Evolutionary conservation across 2,329 filamentous ascomycete species (phyloP).

Genomic region (Clonostachys chloroleuca): DNA sequence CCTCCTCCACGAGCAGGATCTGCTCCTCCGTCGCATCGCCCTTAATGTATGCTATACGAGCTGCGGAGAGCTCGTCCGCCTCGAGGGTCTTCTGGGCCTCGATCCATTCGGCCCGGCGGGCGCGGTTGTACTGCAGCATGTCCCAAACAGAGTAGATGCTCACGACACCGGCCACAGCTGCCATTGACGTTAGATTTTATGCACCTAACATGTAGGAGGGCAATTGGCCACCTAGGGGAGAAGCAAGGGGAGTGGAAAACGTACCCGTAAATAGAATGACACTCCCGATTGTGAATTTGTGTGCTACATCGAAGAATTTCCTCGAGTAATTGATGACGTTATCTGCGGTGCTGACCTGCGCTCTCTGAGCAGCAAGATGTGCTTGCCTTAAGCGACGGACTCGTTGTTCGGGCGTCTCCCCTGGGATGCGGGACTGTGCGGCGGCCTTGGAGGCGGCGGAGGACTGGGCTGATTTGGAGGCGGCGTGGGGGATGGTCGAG

Average conservation of each 20-base stretch:
- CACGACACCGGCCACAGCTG: constrained; percentile 49
- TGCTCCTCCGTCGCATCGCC: constrained; percentile 53
- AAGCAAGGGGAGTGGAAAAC: constrained; percentile 8
- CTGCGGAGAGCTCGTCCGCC: constrained; percentile 49
- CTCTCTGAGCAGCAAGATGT: constrained; percentile 60
- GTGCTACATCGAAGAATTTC: constrained; percentile 49
- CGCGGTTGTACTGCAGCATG: constrained; percentile 57
- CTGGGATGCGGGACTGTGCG: constrained; percentile 13
- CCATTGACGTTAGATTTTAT: background rate
- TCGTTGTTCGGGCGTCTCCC: constrained; percentile 65
- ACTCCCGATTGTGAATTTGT: constrained; percentile 48
- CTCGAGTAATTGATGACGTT: constrained; percentile 41
- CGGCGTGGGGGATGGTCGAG: constrained; percentile 55
- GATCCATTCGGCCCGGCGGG: constrained; percentile 54
- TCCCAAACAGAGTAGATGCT: constrained; percentile 57
- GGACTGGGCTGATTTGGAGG: constrained; percentile 48
- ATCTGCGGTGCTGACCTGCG: constrained; percentile 49
- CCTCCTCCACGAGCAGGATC: constrained; percentile 51
- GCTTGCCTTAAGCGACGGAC: constrained; percentile 65
- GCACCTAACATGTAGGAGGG: no score
- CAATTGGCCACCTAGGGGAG: background rate
- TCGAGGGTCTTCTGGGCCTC: constrained; percentile 49
- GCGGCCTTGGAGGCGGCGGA: constrained; percentile 20
- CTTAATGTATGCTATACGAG: constrained; percentile 56
- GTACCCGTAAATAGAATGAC: constrained; percentile 54